A percentile compares a stretch with the other conserved stretches of the same genome.
These are phyloP conservation scores for Cyclotella sp. DNA, from an alignment of 108 stramenopile species.

Conservation along the genomic window DNA sequence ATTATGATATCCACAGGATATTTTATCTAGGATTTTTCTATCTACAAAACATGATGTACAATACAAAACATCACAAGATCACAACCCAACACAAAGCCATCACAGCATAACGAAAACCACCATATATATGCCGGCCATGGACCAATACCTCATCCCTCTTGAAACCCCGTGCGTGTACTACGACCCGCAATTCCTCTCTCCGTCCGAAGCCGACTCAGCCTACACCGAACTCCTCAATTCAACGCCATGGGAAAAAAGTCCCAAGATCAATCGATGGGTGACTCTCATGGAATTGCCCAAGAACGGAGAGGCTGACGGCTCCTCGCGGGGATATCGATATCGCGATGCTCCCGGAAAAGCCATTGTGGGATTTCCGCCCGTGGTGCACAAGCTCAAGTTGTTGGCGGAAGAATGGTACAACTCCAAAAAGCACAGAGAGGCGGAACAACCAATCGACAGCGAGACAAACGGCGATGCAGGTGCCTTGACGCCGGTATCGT, in stretches of 20 bases:
- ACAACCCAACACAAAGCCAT: no score
- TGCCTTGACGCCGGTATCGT: conserved; percentile 34
- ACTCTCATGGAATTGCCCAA: conserved; percentile 52
- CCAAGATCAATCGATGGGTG: conserved; percentile 83
- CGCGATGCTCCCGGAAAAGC: conserved; percentile 64
- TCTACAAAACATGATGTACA: no score
- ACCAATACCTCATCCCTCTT: conserved; percentile 46
- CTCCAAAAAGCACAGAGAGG: conserved; percentile 6
- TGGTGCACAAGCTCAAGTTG: conserved; percentile 26
- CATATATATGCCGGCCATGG: no score
- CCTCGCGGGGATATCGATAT: conserved; percentile 41
- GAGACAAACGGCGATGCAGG: no score
- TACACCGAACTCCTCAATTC: conserved; percentile 55
- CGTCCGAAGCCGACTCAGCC: conserved; percentile 40
- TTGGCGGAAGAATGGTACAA: conserved; percentile 73
- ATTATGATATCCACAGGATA: no score
- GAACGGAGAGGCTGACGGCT: conserved; percentile 10
- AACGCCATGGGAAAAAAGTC: conserved; percentile 71
- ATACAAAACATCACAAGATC: no score
- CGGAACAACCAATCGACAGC: no score
- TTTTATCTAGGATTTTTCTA: no score
- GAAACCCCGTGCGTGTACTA: conserved; percentile 70
- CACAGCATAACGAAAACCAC: no score
- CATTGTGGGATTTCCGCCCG: conserved; percentile 34
- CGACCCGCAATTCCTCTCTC: conserved; percentile 57